These are phyloP conservation scores for Saccharomyces jurei DNA, from an alignment of 805 yeast species.

Conservation along the genomic window DNA sequence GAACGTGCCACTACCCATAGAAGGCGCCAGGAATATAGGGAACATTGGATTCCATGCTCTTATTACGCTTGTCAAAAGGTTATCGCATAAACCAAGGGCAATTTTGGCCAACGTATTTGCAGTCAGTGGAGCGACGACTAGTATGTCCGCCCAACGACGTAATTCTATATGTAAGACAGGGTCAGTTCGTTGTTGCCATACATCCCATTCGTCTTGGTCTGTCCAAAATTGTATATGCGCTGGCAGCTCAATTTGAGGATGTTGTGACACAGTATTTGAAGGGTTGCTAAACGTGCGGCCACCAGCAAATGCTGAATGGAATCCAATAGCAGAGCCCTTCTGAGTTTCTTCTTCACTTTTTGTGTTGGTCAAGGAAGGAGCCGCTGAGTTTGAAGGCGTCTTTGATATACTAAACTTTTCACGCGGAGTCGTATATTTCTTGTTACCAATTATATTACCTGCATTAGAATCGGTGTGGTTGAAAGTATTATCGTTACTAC, in stretches of 20 bases:
- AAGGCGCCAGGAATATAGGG: slow-evolving; percentile 86
- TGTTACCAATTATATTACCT: neutral
- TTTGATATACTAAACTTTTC: neutral
- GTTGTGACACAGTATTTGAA: neutral
- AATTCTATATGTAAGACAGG: slow-evolving; percentile 92
- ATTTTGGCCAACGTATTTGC: slow-evolving; percentile 89
- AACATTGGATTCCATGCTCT: slow-evolving; percentile 92
- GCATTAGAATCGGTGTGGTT: neutral
- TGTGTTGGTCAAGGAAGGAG: slow-evolving; percentile 13
- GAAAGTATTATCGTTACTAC: neutral
- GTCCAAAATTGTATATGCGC: slow-evolving; percentile 80
- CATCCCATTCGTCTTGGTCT: slow-evolving; percentile 87
- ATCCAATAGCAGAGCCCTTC: neutral
- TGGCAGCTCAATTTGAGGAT: slow-evolving; percentile 43
- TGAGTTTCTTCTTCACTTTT: slow-evolving; percentile 3
- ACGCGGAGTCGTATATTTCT: neutral
- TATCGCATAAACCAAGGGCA: slow-evolving; percentile 85
- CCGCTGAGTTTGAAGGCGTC: neutral
- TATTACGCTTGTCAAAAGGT: slow-evolving; percentile 80
- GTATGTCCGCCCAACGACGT: slow-evolving; percentile 91
- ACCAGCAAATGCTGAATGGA: neutral
- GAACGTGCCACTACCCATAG: slow-evolving; percentile 88
- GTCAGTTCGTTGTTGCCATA: slow-evolving; percentile 71
- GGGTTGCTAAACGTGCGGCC: slow-evolving; percentile 2
- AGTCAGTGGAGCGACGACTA: slow-evolving; percentile 86